phyloP scores from a whole-genome alignment of 352 stramenopile species.

The Globisporangium nunn region DNA sequence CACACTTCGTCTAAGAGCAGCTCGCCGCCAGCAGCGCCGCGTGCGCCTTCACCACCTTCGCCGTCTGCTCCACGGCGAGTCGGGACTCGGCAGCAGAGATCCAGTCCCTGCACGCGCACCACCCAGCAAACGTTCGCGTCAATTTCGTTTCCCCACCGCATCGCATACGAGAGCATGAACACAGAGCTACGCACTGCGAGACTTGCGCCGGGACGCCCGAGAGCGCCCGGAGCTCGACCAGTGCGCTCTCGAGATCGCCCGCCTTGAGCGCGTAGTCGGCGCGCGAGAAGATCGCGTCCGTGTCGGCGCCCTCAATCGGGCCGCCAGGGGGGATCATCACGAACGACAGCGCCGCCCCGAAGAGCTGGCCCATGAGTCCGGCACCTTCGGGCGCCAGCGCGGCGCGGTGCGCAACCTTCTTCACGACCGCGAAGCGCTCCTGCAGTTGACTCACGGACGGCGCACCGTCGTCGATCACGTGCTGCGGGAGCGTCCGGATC shows the following conservation, averaged over 20 bases:
- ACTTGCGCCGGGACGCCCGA: conserved; percentile 59
- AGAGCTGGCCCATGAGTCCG: conserved; percentile 66
- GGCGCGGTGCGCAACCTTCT: conserved; percentile 57
- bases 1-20: conserved; percentile 40
- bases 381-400: conserved; percentile 63
- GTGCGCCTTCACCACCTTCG: conserved; percentile 80
- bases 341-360: conserved; percentile 58
- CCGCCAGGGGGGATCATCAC: conserved; percentile 74
- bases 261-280: conserved; percentile 79
- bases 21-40: conserved; percentile 74
- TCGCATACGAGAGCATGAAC: no score
- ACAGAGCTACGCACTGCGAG: conserved; percentile 29
- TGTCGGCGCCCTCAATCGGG: conserved; percentile 62
- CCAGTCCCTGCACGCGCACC: conserved; percentile 37
- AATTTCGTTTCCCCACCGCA: no score
- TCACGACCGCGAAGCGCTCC: conserved; percentile 78
- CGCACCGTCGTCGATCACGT: conserved; percentile 57
- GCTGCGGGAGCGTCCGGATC: conserved; percentile 51
- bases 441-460: conserved; percentile 73
- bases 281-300: conserved; percentile 71
- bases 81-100: conserved; percentile 62
- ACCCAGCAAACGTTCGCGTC: background rate
- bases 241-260: conserved; percentile 66
- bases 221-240: conserved; percentile 63
- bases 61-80: conserved; percentile 74